Evolutionary conservation across 106 monocot genomes (phyloP).

Genomic region (Triglochin maritima): DNA sequence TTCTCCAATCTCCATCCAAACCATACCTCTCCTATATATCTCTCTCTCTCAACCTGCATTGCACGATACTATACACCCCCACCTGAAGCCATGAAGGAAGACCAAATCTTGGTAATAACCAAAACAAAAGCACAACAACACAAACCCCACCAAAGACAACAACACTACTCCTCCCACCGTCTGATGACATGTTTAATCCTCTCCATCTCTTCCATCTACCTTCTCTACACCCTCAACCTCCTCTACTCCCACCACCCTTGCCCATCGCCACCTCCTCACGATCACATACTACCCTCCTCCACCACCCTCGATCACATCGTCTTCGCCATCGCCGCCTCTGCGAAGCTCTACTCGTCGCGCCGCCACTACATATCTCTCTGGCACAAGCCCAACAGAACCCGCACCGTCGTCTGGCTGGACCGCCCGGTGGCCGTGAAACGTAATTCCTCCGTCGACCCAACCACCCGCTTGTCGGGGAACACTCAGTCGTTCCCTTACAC

Average conservation of each 20-base stretch:
- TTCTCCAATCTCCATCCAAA: no score
- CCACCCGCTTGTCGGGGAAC: constrained; percentile 26
- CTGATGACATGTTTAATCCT: no score
- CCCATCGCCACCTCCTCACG: not conserved
- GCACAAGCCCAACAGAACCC: constrained; percentile 27
- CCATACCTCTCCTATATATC: no score
- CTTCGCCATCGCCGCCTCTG: constrained; percentile 69
- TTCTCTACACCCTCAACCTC: not conserved
- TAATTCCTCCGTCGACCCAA: constrained; percentile 10
- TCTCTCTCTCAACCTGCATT: no score
- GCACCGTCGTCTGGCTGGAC: constrained; percentile 10
- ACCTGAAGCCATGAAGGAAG: no score
- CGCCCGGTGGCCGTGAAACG: not conserved
- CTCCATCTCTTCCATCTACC: constrained; percentile 8
- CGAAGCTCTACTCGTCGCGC: constrained; percentile 29
- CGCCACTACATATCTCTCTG: constrained; percentile 44
- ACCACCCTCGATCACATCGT: constrained; percentile 35
- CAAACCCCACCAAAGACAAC: no score
- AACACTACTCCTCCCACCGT: no score
- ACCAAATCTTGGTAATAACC: no score
- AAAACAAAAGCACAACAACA: no score
- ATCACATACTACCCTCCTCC: not conserved
- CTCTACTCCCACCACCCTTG: constrained; percentile 1
- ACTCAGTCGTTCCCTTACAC: constrained; percentile 49
- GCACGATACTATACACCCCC: no score